Evolutionary conservation across 768 basidiomycete species (phyloP).

Genomic region (Scleroderma bovista): DNA sequence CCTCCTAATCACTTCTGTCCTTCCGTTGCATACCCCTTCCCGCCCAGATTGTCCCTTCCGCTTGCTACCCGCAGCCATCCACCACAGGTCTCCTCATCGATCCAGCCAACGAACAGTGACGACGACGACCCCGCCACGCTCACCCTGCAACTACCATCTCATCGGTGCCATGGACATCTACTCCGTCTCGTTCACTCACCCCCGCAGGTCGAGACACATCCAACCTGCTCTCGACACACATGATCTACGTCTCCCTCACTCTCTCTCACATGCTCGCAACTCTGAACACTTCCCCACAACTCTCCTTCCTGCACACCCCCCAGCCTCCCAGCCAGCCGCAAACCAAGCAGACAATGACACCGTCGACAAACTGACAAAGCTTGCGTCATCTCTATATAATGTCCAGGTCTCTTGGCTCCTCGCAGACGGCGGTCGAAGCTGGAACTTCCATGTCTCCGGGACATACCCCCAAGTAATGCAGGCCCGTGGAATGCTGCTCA

Average conservation of each 20-base stretch:
- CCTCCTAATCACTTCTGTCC: slow-evolving; percentile 4
- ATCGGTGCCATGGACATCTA: slow-evolving; percentile 76
- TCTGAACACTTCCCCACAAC: slow-evolving; percentile 28
- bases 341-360: slow-evolving; percentile 59
- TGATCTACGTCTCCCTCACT: slow-evolving; percentile 42
- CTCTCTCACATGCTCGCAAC: slow-evolving; percentile 25
- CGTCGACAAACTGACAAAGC: slow-evolving; percentile 72
- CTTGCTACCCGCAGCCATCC: background rate
- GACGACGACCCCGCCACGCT: slow-evolving; percentile 5
- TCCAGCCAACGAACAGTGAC: background rate
- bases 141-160: slow-evolving; percentile 6
- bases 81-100: slow-evolving; percentile 1
- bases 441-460: slow-evolving; percentile 90
- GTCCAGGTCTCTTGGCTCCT: slow-evolving; percentile 79
- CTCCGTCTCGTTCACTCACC: slow-evolving; percentile 90
- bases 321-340: slow-evolving; percentile 27
- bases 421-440: slow-evolving; percentile 60
- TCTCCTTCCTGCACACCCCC: slow-evolving; percentile 28
- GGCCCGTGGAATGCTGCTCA: slow-evolving; percentile 81
- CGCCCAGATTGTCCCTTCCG: slow-evolving; percentile 4
- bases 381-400: slow-evolving; percentile 75
- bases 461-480: slow-evolving; percentile 91
- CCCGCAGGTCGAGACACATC: slow-evolving; percentile 71
- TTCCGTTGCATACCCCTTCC: slow-evolving; percentile 4
- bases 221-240: slow-evolving; percentile 61